phyloP scores from a whole-genome alignment of 2,329 filamentous ascomycete genomes.

The Didymella pomorum region DNA sequence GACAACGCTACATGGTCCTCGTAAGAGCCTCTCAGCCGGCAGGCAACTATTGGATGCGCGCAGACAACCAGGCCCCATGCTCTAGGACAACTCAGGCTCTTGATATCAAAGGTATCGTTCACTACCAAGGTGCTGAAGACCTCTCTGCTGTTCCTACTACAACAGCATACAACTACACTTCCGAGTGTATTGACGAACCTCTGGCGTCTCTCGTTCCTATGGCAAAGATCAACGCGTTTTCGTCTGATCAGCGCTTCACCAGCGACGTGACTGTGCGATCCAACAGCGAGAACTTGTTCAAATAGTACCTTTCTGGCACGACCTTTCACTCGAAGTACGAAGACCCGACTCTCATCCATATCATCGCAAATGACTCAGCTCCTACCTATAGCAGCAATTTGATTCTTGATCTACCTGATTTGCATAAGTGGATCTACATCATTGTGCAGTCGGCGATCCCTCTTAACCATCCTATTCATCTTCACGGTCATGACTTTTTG shows the following conservation, averaged over 20 bases:
- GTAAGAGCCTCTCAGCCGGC: background rate
- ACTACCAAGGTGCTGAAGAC: background rate
- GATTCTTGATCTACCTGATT: background rate
- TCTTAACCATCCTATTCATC: background rate
- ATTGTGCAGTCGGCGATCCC: background rate
- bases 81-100: background rate
- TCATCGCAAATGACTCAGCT: background rate
- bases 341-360: background rate
- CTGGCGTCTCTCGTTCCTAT: background rate
- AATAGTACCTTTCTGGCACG: background rate
- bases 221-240: background rate
- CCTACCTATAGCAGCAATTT: background rate
- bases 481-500: background rate
- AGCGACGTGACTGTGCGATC: background rate
- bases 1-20: background rate
- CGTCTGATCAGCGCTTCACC: background rate
- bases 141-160: background rate
- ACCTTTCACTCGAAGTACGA: background rate
- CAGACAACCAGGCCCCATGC: background rate
- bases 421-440: background rate
- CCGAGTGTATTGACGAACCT: background rate
- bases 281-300: background rate
- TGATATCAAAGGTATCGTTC: background rate
- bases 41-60: background rate
- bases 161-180: background rate